Percentiles rank a stretch among this genome's conserved stretches.
phyloP scores from a whole-genome alignment of 2,329 filamentous ascomycete species.

The Sphaerulina vaccinii region DNA sequence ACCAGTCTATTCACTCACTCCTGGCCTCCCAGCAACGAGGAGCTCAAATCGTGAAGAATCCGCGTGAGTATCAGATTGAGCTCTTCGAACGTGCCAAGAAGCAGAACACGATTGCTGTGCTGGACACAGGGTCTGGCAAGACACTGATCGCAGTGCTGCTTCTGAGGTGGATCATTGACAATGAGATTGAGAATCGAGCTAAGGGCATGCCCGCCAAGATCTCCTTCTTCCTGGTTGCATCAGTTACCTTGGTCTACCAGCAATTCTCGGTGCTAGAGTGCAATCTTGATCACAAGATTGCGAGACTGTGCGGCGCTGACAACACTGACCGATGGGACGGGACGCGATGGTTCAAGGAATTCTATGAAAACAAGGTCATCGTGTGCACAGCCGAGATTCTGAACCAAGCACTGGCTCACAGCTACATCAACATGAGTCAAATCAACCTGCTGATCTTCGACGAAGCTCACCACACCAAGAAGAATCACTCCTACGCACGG shows the following conservation, averaged over 20 bases:
- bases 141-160: constrained; percentile 92
- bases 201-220: constrained; percentile 61
- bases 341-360: constrained; percentile 58
- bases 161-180: constrained; percentile 70
- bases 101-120: constrained; percentile 85
- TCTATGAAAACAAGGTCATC: constrained; percentile 71
- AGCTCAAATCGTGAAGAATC: constrained; percentile 66
- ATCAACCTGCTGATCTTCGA: constrained; percentile 94
- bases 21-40: constrained; percentile 52
- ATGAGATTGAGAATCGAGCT: constrained; percentile 70
- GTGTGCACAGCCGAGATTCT: constrained; percentile 92
- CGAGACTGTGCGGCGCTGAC: constrained; percentile 71
- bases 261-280: constrained; percentile 77
- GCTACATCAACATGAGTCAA: constrained; percentile 74
- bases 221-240: constrained; percentile 84
- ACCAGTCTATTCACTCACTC: constrained; percentile 54
- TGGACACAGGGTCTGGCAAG: constrained; percentile 94
- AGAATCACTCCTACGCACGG: constrained; percentile 82
- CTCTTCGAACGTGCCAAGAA: constrained; percentile 83
- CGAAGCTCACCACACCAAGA: constrained; percentile 94
- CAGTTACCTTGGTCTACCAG: constrained; percentile 85
- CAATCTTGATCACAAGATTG: constrained; percentile 75
- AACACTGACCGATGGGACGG: constrained; percentile 60
- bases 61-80: constrained; percentile 88
- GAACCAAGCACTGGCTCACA: constrained; percentile 71